Conservation (phyloP, 805 yeast genomes). For the Metschnikowia dekortorum region DNA sequence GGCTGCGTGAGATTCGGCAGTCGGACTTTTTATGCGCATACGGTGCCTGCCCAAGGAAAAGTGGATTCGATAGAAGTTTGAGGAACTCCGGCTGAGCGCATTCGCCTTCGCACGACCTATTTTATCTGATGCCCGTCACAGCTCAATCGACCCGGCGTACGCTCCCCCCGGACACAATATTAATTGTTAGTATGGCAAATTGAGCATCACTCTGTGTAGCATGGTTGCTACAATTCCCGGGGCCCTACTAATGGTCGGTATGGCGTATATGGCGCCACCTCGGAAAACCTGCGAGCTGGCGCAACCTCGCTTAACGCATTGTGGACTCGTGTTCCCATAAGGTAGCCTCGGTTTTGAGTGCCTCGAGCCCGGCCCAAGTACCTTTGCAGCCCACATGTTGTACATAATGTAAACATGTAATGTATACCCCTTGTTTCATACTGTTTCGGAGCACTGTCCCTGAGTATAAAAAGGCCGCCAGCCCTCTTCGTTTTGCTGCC, state of each 20-base stretch:
- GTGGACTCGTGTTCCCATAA: not conserved
- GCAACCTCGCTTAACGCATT: not conserved
- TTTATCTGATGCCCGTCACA: not conserved
- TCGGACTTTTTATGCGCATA: slow-evolving; percentile 18
- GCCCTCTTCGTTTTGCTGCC: not conserved
- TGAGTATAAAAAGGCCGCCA: not conserved
- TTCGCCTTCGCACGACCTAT: not conserved
- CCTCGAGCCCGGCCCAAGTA: not conserved
- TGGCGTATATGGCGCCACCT: not conserved
- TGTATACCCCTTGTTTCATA: not conserved
- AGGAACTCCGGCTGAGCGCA: slow-evolving; percentile 2
- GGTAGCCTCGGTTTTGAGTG: not conserved
- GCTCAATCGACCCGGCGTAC: not conserved
- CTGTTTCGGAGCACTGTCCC: not conserved
- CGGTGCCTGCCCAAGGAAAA: slow-evolving; percentile 3
- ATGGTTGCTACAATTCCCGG: too few species aligned
- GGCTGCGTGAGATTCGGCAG: slow-evolving; percentile 9
- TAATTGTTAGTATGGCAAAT: too few species aligned
- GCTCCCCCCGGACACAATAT: not conserved
- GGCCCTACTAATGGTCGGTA: not conserved
- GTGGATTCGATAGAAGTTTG: slow-evolving; percentile 4
- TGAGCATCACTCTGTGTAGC: too few species aligned
- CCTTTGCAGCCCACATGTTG: not conserved
- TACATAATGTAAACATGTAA: too few species aligned
- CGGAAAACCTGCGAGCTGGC: not conserved